phyloP scores from a whole-genome alignment of 305 asterid species.

The Fraxinus floribunda region DNA sequence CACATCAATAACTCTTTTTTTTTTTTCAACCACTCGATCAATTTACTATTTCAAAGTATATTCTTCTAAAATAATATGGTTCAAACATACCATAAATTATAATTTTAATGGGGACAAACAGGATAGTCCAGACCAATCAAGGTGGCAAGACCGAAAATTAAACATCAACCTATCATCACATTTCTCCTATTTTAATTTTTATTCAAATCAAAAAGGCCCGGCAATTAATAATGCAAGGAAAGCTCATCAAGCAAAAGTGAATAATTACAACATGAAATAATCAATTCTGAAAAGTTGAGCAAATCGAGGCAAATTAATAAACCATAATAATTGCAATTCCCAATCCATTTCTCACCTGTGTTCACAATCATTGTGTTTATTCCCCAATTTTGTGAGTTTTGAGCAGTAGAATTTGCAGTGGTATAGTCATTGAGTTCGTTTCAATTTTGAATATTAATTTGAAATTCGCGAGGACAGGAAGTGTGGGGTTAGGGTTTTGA shows the following conservation, averaged over 20 bases:
- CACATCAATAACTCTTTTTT: too few relatives aligned
- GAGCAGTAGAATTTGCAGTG: neutral
- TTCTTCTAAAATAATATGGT: too few relatives aligned
- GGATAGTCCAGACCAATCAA: neutral
- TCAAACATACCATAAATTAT: too few relatives aligned
- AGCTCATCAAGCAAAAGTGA: neutral
- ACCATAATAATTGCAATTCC: neutral
- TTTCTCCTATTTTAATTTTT: neutral
- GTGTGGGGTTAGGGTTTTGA: constrained; percentile 45
- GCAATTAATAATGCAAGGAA: neutral
- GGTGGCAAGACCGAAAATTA: neutral
- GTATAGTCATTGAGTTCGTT: neutral
- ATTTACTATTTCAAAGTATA: too few relatives aligned
- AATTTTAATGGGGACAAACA: too few relatives aligned
- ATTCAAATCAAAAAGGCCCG: constrained; percentile 5
- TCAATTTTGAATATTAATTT: neutral
- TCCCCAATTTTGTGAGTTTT: neutral
- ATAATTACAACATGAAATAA: constrained; percentile 2
- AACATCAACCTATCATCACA: neutral
- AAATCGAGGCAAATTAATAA: neutral
- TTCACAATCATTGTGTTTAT: constrained; percentile 4
- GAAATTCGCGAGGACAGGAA: neutral
- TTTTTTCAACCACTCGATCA: too few relatives aligned
- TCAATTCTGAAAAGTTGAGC: neutral
- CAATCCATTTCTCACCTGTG: neutral